Evolutionary conservation across 768 basidiomycete genomes (phyloP).

Genomic region (Leucocoprinus birnbaumii): DNA sequence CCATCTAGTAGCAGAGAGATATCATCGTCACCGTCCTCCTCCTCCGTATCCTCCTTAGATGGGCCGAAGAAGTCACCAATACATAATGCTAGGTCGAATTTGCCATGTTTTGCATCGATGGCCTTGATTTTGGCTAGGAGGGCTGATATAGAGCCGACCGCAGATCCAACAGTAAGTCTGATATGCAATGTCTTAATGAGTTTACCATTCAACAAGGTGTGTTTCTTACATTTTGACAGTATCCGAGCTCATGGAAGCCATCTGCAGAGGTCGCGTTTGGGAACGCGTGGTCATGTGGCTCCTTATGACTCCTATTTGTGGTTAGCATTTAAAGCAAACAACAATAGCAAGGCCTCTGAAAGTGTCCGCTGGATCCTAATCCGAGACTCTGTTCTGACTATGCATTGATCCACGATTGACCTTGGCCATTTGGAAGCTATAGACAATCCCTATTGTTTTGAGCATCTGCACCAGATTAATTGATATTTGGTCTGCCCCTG

Average conservation of each 20-base stretch:
- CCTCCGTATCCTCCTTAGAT: constrained; percentile 24
- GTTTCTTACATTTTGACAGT: constrained; percentile 18
- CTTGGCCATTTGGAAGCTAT: no score
- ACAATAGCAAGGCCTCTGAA: no score
- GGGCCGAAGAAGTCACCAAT: constrained; percentile 85
- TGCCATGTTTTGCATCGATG: constrained; percentile 90
- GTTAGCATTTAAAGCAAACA: no score
- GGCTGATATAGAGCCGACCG: constrained; percentile 68
- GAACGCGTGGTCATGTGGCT: no score
- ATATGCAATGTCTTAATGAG: constrained; percentile 9
- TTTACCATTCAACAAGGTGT: neutral
- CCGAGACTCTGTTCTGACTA: no score
- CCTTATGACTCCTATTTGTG: no score
- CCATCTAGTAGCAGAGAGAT: constrained; percentile 63
- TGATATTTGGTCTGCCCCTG: no score
- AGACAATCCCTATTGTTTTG: no score
- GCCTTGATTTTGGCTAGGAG: constrained; percentile 78
- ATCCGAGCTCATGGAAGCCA: constrained; percentile 3
- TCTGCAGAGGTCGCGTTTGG: no score
- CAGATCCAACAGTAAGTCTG: constrained; percentile 78
- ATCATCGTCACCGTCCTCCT: constrained; percentile 41
- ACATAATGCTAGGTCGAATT: constrained; percentile 83
- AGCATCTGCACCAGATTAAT: no score
- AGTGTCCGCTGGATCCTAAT: no score
- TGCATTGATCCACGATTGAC: no score